Percentiles rank a stretch among this genome's conserved stretches.
Evolutionary conservation across 345 rosid species (phyloP).

Genomic region (Murraya paniculata): DNA sequence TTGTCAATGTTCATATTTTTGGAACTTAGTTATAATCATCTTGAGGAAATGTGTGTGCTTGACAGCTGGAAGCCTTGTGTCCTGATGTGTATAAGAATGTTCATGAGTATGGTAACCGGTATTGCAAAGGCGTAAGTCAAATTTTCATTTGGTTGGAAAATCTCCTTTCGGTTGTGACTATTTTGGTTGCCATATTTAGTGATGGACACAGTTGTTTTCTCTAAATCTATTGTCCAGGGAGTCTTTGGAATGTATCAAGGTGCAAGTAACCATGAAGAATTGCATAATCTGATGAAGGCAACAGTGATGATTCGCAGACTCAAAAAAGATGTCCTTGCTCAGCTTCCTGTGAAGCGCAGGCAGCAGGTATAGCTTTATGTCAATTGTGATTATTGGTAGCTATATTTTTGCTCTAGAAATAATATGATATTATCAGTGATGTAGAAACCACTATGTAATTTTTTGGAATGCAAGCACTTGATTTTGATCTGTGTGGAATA

Average conservation of each 20-base stretch:
- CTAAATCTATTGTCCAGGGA: slow-evolving; percentile 47
- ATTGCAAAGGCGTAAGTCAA: slow-evolving; percentile 83
- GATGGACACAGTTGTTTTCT: slow-evolving; percentile 7
- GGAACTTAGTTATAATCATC: slow-evolving; percentile 11
- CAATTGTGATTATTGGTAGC: neutral
- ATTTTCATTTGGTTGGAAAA: neutral
- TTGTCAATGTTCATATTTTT: slow-evolving; percentile 4
- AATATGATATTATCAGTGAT: neutral
- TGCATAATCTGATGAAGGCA: slow-evolving; percentile 95
- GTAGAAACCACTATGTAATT: neutral
- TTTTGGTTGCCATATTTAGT: neutral
- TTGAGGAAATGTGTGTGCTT: slow-evolving; percentile 18
- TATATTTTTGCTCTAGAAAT: neutral
- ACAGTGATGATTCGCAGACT: slow-evolving; percentile 95
- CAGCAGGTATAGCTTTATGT: slow-evolving; percentile 59
- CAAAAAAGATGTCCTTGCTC: slow-evolving; percentile 82
- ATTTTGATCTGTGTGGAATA: neutral
- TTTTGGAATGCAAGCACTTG: neutral
- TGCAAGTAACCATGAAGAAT: slow-evolving; percentile 93
- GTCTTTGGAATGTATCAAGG: slow-evolving; percentile 87
- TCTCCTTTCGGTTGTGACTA: neutral
- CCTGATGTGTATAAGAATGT: slow-evolving; percentile 82
- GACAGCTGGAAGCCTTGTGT: slow-evolving; percentile 88
- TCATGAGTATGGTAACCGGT: slow-evolving; percentile 83
- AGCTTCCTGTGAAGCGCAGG: slow-evolving; percentile 90